phyloP scores from a whole-genome alignment of 2,329 filamentous ascomycete genomes.

The Paraconiothyrium sp. region DNA sequence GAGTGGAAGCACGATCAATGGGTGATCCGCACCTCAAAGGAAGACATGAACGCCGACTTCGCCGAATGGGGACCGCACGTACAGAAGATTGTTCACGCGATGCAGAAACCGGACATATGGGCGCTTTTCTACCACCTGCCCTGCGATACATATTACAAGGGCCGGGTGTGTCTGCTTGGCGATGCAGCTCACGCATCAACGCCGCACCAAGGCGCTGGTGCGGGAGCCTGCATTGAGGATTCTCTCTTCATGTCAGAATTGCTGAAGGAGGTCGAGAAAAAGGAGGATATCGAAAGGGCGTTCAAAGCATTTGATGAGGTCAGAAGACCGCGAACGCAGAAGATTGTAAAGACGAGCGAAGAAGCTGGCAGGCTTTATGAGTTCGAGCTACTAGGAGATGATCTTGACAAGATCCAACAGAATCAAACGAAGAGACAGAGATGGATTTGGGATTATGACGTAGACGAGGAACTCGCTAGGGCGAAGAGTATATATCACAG shows the following conservation, averaged over 20 bases:
- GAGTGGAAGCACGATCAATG: constrained; percentile 46
- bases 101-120: constrained; percentile 65
- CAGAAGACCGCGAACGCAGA: constrained; percentile 39
- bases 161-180: constrained; percentile 60
- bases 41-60: constrained; percentile 45
- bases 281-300: constrained; percentile 45
- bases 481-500: constrained; percentile 39
- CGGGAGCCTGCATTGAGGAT: constrained; percentile 67
- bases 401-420: constrained; percentile 49
- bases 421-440: constrained; percentile 43
- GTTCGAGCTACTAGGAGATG: constrained; percentile 50
- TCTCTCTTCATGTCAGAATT: constrained; percentile 47
- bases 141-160: constrained; percentile 56
- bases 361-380: constrained; percentile 52
- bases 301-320: constrained; percentile 43
- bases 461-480: constrained; percentile 45
- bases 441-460: constrained; percentile 55
- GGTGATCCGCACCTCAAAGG: constrained; percentile 45
- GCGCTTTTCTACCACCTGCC: constrained; percentile 65
- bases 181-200: constrained; percentile 67
- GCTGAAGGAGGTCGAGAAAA: constrained; percentile 38
- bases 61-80: constrained; percentile 41
- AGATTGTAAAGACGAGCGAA: constrained; percentile 40
- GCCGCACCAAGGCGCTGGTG: constrained; percentile 66
- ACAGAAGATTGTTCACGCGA: constrained; percentile 43